Conservation (phyloP, 805 yeast species). For the Kuraishia cidri region DNA sequence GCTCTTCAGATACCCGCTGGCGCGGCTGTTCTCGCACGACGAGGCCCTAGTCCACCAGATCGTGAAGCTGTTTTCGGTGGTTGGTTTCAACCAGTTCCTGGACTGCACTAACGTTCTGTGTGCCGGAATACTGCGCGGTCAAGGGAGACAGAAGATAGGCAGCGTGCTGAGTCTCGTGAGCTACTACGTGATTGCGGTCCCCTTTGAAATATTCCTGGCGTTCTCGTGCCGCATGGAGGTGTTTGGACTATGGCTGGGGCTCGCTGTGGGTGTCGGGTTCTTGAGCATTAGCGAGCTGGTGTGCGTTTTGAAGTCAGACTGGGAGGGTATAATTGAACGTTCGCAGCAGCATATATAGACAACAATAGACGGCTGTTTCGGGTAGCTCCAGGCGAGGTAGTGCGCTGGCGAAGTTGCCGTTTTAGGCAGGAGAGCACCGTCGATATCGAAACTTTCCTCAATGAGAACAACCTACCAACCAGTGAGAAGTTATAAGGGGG, state of each 20-base stretch:
- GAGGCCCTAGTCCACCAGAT: slow-evolving; percentile 15
- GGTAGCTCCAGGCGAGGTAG: too few relatives aligned
- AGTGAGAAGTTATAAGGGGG: too few relatives aligned
- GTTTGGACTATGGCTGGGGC: slow-evolving; percentile 25
- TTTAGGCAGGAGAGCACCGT: too few relatives aligned
- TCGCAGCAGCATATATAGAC: slow-evolving; percentile 13
- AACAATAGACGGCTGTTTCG: too few relatives aligned
- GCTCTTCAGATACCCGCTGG: slow-evolving; percentile 14
- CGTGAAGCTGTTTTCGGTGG: slow-evolving; percentile 14
- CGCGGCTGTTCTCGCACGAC: slow-evolving; percentile 17
- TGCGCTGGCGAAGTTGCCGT: too few relatives aligned
- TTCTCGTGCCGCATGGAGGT: slow-evolving; percentile 32
- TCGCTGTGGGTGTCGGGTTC: slow-evolving; percentile 24
- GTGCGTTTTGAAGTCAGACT: slow-evolving; percentile 35
- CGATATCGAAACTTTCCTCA: too few relatives aligned
- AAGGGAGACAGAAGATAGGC: slow-evolving; percentile 49
- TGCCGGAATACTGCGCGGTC: slow-evolving; percentile 49
- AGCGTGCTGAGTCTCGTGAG: slow-evolving; percentile 43
- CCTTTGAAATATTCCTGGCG: slow-evolving; percentile 51
- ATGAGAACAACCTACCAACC: too few relatives aligned
- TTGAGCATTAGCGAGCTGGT: slow-evolving; percentile 30
- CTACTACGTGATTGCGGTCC: slow-evolving; percentile 65
- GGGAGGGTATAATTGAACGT: slow-evolving; percentile 40
- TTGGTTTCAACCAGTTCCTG: slow-evolving; percentile 31
- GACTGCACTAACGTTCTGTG: slow-evolving; percentile 39